Evolutionary conservation across 225 moss, liverwort and hornwort species (phyloP), one percentile per base, ranked within the genome.

Genomic region (Ulota crispa): DNA sequence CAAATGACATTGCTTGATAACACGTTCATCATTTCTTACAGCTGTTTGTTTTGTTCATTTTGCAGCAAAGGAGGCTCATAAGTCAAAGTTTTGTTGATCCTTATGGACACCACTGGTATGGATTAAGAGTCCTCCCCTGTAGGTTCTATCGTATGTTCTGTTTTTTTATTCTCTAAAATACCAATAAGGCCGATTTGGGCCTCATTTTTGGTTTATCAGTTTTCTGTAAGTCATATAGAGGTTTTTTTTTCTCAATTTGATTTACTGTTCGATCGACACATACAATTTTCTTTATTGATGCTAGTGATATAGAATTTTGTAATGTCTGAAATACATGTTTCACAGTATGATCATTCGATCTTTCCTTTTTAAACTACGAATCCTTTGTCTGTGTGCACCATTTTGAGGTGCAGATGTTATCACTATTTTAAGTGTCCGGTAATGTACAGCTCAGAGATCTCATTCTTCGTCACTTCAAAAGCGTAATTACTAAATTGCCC

Each of bases 61-160:
- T 85, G 82, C 82, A 85, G 87, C 64, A 21, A 87, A 87, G 79
- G 79, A 82, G 78, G 87, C 87, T 79, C 82, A 82, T 13, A 87
- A 87, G 66, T 87, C 87, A 16, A 87, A 82, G 57, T 87, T 87
- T 87, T 41, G 85, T 87, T 71, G 1, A 87, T 43, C 87, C 87
- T 3, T 65, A 82, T 79, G 84, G 82, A 31, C 70, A 84, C 56
- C 86, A 83, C 73, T 85, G 82, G 87, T 75, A 66, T 18, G 70
- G 42, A 70, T 32, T 37, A 56, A 27, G 55, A 64, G 31, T 64
- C 54, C 63, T 78, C 26, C 41, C n/a, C 34, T 79, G 79, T 56
- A 55, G 75, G 19, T 75, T 73, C 36, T 27, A 47, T n/a, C n/a
- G n/a, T n/a, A n/a, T 56, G 34, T 55, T 64, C 7, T 23, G n/a